Percentiles rank a stretch among this genome's conserved stretches.
These are phyloP conservation scores for Prunus persica DNA, from an alignment of 306 rosid species.

Conservation along the genomic window DNA sequence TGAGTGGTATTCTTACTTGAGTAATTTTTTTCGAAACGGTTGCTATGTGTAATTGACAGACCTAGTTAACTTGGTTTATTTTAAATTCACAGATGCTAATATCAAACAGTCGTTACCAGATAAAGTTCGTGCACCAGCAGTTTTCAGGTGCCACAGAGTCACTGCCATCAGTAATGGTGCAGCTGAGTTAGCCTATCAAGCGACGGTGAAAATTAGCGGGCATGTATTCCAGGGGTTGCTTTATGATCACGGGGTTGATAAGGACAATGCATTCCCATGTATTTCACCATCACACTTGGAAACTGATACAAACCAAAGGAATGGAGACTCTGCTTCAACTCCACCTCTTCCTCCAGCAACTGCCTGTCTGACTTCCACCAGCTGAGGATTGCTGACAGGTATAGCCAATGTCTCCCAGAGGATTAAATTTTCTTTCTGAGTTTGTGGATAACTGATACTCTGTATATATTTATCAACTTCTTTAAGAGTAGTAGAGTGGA, in stretches of 20 bases:
- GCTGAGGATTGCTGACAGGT: constrained; percentile 33
- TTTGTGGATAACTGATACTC: background rate
- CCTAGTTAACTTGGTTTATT: background rate
- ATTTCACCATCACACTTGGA: constrained; percentile 56
- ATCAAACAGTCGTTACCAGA: constrained; percentile 60
- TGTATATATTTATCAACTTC: background rate
- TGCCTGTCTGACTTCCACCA: constrained; percentile 49
- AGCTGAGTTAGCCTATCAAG: constrained; percentile 66
- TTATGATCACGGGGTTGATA: constrained; percentile 73
- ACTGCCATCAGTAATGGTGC: constrained; percentile 64
- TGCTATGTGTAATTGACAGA: background rate
- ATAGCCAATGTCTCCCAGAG: background rate
- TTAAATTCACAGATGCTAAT: constrained; percentile 49
- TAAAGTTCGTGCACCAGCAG: constrained; percentile 64
- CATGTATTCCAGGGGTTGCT: constrained; percentile 80
- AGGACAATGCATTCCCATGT: constrained; percentile 36
- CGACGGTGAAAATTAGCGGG: constrained; percentile 72
- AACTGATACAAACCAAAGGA: constrained; percentile 43
- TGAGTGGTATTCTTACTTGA: background rate
- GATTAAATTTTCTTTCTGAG: background rate
- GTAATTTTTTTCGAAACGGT: background rate
- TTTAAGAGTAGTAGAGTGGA: background rate
- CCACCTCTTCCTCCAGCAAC: constrained; percentile 37
- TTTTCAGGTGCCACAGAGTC: constrained; percentile 77
- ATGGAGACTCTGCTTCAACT: constrained; percentile 46